Evolutionary conservation across 208 protist species (phyloP).

Genomic region (Acanthamoeba royreba): DNA sequence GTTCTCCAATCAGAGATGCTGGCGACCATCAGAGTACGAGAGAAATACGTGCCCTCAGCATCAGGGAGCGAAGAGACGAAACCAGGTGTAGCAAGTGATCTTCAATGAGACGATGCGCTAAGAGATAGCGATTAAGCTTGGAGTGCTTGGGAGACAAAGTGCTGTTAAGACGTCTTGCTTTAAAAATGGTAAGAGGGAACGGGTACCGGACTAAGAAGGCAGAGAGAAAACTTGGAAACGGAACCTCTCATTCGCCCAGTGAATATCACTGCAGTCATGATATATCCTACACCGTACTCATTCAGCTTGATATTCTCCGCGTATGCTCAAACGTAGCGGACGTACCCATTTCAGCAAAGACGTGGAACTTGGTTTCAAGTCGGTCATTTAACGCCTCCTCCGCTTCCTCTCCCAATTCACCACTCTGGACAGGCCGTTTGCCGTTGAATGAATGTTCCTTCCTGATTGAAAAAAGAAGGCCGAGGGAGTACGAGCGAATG

Average conservation of each 20-base stretch:
- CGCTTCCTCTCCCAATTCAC: not conserved
- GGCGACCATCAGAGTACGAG: not conserved
- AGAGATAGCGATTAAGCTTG: not conserved
- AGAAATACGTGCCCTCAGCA: not conserved
- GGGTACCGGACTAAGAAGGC: not conserved
- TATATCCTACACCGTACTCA: not conserved
- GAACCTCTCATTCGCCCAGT: not conserved
- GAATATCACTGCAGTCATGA: conserved; percentile 40
- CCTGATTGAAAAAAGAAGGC: no score
- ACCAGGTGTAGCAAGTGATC: not conserved
- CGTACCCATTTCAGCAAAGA: conserved; percentile 35
- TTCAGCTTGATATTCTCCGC: no score
- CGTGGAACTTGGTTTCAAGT: conserved; percentile 46
- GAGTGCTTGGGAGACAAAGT: no score
- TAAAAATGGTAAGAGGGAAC: not conserved
- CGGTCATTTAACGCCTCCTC: not conserved
- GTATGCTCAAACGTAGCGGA: not conserved
- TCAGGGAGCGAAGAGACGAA: not conserved
- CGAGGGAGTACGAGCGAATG: conserved; percentile 10
- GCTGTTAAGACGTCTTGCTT: no score
- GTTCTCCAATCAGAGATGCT: not conserved
- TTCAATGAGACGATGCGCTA: not conserved
- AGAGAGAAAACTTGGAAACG: conserved; percentile 29
- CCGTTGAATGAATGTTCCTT: no score
- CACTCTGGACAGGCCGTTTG: no score